Base-by-base conservation (phyloP, 306 rosid species). In the Quercus suber region DNA sequence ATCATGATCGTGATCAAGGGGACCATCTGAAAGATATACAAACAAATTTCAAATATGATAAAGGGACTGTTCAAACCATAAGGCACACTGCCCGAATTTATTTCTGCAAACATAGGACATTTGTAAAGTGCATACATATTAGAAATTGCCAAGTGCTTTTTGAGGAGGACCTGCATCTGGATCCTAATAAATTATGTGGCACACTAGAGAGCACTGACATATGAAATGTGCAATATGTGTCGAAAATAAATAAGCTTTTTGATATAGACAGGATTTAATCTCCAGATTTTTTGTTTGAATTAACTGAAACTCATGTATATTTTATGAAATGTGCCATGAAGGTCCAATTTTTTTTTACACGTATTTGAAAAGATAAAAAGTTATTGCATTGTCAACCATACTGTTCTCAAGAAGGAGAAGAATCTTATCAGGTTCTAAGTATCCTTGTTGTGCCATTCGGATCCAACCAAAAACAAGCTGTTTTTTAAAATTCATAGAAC, bases 1-100 rank as follows among this genome's bases (percentile, higher is more conserved):
- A 23, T 55, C 69, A 57, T 27, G 19, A 63, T 56, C 52, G 19
- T 31, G 25, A 17, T 53, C 41, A 31, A n/a, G 78, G 83, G 86
- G 88, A 84, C 82, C 90, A 87, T 69, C n/a, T 33, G 20, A 72
- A 59, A 71, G 67, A 61, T 45, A 52, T 41, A 53, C 56, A 5
- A 23, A 21, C 55, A 19, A 3, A 11, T 4, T 3, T n/a, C 3
- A 12, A 49, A 18, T 67, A 37, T 0, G 30, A 30, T 25, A 37
- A 19, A 56, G 59, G 71, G 74, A 59, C 75, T 21, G 33, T 59
- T 59, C 17, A 59, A 10, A 23, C 67, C 6, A 21, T 21, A 59
- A 10, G 33, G 30, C 17, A 23, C 5, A 23, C 51, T 33, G 2
- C 71, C 10, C 14, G 6, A 17, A 31, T 65, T 31, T 30, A 18